phyloP scores from a whole-genome alignment of 2,329 filamentous ascomycete species.

The Samsoniella hepiali region DNA sequence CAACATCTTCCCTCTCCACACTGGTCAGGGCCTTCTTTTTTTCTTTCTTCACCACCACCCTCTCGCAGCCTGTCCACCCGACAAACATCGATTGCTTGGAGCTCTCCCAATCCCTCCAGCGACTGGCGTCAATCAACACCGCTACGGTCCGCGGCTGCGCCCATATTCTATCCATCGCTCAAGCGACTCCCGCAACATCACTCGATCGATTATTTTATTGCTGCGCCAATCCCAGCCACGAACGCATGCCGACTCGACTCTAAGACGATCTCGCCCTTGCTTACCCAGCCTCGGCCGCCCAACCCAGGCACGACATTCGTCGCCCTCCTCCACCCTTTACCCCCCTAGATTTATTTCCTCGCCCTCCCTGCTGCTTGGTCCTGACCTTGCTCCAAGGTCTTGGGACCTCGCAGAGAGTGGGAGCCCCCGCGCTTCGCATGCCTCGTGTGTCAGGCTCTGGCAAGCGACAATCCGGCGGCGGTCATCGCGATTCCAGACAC shows the following conservation, averaged over 20 bases:
- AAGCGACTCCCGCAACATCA: not conserved
- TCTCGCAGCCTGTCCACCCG: conserved; percentile 4
- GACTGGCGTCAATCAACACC: not conserved
- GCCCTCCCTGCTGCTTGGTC: conserved; percentile 34
- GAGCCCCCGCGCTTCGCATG: conserved; percentile 47
- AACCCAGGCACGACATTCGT: conserved; percentile 10
- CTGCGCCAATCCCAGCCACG: not conserved
- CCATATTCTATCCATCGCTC: not conserved
- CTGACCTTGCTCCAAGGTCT: conserved; percentile 34
- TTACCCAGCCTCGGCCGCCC: not conserved
- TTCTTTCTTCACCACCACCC: conserved; percentile 14
- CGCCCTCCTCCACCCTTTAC: conserved; percentile 17
- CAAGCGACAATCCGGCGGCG: conserved; percentile 62
- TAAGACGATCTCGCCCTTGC: not conserved
- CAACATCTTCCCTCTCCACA: conserved; percentile 18
- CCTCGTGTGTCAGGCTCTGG: conserved; percentile 57
- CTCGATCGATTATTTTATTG: too few relatives aligned
- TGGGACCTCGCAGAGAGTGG: conserved; percentile 36
- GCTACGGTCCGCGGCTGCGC: not conserved
- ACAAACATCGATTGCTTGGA: not conserved
- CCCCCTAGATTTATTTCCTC: conserved; percentile 18
- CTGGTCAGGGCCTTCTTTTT: conserved; percentile 7
- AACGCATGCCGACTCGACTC: conserved; percentile 16
- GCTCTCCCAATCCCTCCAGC: not conserved
- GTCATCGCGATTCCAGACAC: conserved; percentile 70